Base-by-base conservation (phyloP, 1,284 basidiomycete species). In the Chiua sp. region DNA sequence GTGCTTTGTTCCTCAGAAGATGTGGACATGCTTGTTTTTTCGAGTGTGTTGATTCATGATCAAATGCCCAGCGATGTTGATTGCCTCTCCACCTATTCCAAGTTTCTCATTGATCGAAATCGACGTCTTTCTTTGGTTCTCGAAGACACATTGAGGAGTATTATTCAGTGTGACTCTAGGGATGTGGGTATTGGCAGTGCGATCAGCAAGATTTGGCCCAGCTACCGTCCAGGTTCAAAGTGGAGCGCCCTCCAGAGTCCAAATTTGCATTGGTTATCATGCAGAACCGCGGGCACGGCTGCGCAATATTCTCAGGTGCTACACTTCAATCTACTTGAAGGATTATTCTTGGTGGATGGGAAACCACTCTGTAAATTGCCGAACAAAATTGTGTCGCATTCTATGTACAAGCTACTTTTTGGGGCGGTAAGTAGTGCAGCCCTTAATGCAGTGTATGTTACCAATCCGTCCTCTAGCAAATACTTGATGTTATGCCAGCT, bases 261-360 rank as follows among this genome's bases (percentile, higher is more conserved):
- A 7, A 73, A 77, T 55, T 65, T 73, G 26, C 73, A 75, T 13
- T 84, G 82, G 82, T 23, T 80, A 12, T 63, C 55, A 1, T 73
- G 66, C 37, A 53, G 47, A 16, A 74, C 71, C 2, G 65, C 69
- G 2, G 23, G 57, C 7, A 26, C 58, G 33, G 15, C 16, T 1
- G 11, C 16, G 1, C 57, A 60, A 10, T 22, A 13, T 5, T 47
- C 65, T 3, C 71, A 75, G 35, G 68, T 84, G 0, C 72, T 79
- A 32, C 32, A 32, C 59, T 61, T 79, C 8, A 75, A 85, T 55
- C 39, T 82, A 2, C 59, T 83, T 7, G 66, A 74, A 37, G 83
- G 82, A 8, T 58, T 62, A 12, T 69, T 85, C 4, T 68, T 82
- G 7, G 71, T 83, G 10, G 68, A 79, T 37, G 82, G 81, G 0